Evolutionary conservation across 495 filamentous ascomycete genomes (phyloP).

Genomic region (Penicillium steckii): DNA sequence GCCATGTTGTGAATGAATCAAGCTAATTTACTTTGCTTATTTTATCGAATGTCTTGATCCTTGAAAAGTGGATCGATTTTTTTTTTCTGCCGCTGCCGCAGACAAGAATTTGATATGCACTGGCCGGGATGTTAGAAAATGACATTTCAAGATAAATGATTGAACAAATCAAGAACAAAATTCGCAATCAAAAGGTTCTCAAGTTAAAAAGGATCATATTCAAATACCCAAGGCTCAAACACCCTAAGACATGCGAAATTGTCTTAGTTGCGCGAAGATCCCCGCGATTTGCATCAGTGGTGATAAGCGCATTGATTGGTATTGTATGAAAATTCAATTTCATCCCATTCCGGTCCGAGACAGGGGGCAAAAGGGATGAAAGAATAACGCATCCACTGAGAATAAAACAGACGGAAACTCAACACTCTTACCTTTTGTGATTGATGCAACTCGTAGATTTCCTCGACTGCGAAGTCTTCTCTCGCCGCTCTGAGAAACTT

Average conservation of each 20-base stretch:
- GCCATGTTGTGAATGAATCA: not conserved
- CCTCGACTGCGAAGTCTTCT: constrained; percentile 4
- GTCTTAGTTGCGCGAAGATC: not conserved
- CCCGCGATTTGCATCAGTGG: constrained; percentile 7
- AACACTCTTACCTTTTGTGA: constrained; percentile 22
- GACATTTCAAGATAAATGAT: not conserved
- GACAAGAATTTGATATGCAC: constrained; percentile 11
- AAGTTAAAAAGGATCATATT: too few species aligned
- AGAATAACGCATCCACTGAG: not conserved
- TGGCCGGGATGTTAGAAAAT: constrained; percentile 3
- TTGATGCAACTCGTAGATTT: constrained; percentile 8
- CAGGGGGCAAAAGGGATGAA: not conserved
- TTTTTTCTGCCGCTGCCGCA: not conserved
- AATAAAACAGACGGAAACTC: not conserved
- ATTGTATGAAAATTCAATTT: not conserved
- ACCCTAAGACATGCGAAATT: not conserved
- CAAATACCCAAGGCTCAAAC: not conserved
- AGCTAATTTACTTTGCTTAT: not conserved
- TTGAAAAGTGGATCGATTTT: not conserved
- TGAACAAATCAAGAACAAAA: not conserved
- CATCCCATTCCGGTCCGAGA: not conserved
- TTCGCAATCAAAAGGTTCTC: too few species aligned
- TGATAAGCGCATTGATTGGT: constrained; percentile 20
- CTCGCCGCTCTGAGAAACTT: constrained; percentile 29
- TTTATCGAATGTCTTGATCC: not conserved